These are phyloP conservation scores for Glaciozyma martinii DNA, from an alignment of 768 basidiomycete species.

Conservation along the genomic window DNA sequence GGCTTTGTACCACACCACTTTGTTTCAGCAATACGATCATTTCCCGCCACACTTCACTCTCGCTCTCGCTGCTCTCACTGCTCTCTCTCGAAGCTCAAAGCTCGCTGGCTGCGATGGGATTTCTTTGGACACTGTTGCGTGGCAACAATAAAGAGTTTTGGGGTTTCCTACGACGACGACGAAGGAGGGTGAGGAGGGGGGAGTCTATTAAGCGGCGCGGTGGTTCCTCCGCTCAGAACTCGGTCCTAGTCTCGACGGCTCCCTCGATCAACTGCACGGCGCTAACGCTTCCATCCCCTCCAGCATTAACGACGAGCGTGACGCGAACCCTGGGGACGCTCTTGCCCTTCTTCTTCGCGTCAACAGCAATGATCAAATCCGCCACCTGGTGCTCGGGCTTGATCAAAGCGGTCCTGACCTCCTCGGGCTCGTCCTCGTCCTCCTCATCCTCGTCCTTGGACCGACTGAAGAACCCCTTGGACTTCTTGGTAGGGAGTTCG, in stretches of 20 bases:
- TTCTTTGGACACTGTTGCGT: no score
- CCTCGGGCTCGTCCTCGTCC: constrained; percentile 35
- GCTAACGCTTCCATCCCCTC: constrained; percentile 29
- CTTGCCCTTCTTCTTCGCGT: constrained; percentile 12
- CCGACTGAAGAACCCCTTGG: constrained; percentile 6
- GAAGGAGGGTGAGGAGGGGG: no score
- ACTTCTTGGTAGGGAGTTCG: constrained; percentile 23
- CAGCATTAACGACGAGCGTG: constrained; percentile 30
- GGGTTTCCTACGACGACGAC: no score
- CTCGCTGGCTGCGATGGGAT: no score
- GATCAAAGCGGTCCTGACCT: constrained; percentile 32
- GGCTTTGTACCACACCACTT: no score
- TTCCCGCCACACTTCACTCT: no score
- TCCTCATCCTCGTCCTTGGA: constrained; percentile 3
- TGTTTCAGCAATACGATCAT: no score
- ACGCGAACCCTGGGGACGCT: constrained; percentile 21
- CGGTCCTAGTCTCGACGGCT: neutral
- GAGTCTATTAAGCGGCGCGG: no score
- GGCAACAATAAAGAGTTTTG: no score
- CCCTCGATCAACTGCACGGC: constrained; percentile 28
- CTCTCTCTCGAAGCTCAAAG: no score
- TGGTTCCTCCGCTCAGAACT: neutral
- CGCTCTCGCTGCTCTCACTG: no score
- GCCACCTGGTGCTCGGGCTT: constrained; percentile 31
- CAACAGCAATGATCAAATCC: constrained; percentile 32